Evolutionary conservation across 2,329 filamentous ascomycete species (phyloP), one percentile per base, ranked within the genome.

Genomic region (Alternaria atra): DNA sequence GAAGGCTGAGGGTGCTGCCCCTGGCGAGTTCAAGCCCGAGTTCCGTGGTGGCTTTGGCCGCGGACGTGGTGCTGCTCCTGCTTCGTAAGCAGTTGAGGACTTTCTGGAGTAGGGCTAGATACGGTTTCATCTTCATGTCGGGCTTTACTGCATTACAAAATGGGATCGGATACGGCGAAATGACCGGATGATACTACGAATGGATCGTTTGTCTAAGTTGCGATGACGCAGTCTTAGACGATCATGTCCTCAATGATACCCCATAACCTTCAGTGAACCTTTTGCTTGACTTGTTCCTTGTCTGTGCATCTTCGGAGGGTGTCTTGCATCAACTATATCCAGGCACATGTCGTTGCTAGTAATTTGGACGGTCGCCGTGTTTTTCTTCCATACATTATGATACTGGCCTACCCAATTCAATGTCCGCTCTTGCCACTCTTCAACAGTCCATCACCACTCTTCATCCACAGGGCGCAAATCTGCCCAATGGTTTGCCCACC

Each of bases 381-480:
- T 20, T 20, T 20, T 20, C 20, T 20, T 2, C 20, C 20, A 20
- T 20, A 20, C 20, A 6, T 17, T 20, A 15, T 10, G 6, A 29
- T 5, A 2, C 6, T 40, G 34, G 1, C 30, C 6, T 29, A 10
- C 20, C 3, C 7, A 6, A 17, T 23, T 46, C 51, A 82, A 73
- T 82, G 80, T 7, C 78, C 81, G 30, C 80, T 80, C 40, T 80
- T 79, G 17, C 81, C 83, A 37, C 70, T 62, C 54, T 77, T 78
- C 63, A 81, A 79, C 60, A 87, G 72, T 46, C 79, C 80, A 63
- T 79, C 80, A 3, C 83, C 84, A 52, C 84, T 81, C 55, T 82
- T 81, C 61, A 86, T 76, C 86, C 86, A 88, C 42, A 81, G 80
- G 59, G 63, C 73, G 40, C 81, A 82, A 17, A 86, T 79, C 35